Percentiles rank a stretch among this genome's conserved stretches.
Evolutionary conservation across 2,329 filamentous ascomycete genomes (phyloP).

Genomic region (Pestalotiopsis sp.): DNA sequence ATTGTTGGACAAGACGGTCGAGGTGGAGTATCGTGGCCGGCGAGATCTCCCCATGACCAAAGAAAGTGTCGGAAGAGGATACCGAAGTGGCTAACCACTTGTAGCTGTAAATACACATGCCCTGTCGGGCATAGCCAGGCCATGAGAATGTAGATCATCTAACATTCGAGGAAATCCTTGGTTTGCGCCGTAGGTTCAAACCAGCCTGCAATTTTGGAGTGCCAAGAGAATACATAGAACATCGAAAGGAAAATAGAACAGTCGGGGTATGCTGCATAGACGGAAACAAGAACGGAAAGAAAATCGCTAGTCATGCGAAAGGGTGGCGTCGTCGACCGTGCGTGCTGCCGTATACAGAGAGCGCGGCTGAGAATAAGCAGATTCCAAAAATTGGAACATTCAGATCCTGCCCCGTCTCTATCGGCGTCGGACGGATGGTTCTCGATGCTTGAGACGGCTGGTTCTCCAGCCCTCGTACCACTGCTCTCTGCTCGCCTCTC

Average conservation of each 20-base stretch:
- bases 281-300: constrained; percentile 21
- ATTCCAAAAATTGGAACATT: constrained; percentile 14
- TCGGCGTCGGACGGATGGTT: constrained; percentile 39
- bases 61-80: background rate
- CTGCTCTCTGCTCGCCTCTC: constrained; percentile 85
- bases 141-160: constrained; percentile 10
- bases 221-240: constrained; percentile 10
- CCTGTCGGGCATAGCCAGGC: background rate
- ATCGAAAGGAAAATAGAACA: constrained; percentile 17
- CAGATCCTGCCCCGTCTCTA: constrained; percentile 26
- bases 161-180: constrained; percentile 2
- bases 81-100: background rate
- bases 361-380: constrained; percentile 17
- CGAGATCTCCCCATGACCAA: background rate
- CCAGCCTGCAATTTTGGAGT: constrained; percentile 4
- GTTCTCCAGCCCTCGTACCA: constrained; percentile 98
- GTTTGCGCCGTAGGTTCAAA: background rate
- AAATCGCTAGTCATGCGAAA: constrained; percentile 24
- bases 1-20: too few relatives aligned
- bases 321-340: background rate
- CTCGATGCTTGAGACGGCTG: constrained; percentile 61
- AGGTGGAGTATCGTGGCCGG: too few relatives aligned
- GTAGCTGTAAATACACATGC: background rate
- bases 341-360: background rate
- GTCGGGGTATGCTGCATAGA: constrained; percentile 28